Evolutionary conservation across 306 rosid species (phyloP), one percentile per base, ranked within the genome.

Genomic region (Gleditsia sinensis): DNA sequence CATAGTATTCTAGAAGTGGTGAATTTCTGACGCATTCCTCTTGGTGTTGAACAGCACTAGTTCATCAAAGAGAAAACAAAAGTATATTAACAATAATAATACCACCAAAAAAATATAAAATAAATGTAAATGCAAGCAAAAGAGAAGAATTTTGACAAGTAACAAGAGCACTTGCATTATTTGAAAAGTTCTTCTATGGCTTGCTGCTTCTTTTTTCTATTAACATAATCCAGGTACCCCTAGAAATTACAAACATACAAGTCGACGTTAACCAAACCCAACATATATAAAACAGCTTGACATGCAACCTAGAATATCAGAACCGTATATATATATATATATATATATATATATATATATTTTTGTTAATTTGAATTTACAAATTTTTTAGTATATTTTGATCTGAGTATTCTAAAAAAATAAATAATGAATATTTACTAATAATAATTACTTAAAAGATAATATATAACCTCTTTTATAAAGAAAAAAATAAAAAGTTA

Each of bases 141-240:
- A 54, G n/a, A 56, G 51, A 5, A 40, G 58, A 46, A 21, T 75
- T n/a, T 43, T 75, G 60, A 59, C 53, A 14, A 69, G 54, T 7
- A 6, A 30, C 13, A 67, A 43, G 32, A 79, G 49, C 72, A 32
- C 78, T 50, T 57, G 53, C 74, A 57, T 16, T 61, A 79, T 67
- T 62, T 43, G 57, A 65, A 34, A 66, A 36, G 51, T 71, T 58
- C 76, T 77, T 78, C 78, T 16, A 23, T 40, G 37, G 39, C 75
- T 30, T 50, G 56, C 68, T 27, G 20, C 67, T 73, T 86, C 75
- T 58, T 71, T 79, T 83, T 83, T 81, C 84, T 82, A 88, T 89
- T 88, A 73, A 46, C 87, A 70, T 75, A 84, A 88, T 94, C 98
- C 75, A 91, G 77, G 80, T 89, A 94, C 43, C 89, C 97, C 98